Evolutionary conservation across 1,284 basidiomycete species (phyloP), one percentile per base, ranked within the genome.

Genomic region (Microbotryum saponariae): DNA sequence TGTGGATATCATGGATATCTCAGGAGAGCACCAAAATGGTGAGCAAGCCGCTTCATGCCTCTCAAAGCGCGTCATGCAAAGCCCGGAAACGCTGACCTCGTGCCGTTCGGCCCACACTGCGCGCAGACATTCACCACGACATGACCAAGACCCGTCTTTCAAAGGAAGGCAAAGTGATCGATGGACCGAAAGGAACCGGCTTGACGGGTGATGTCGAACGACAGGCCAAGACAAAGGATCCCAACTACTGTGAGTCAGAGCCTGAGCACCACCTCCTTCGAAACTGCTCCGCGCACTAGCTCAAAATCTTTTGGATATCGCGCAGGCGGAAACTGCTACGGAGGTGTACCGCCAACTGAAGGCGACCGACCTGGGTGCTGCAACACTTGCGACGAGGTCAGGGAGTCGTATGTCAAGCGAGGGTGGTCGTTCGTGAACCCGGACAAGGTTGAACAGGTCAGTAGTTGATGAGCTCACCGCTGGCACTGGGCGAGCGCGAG

Each of bases 1-100:
- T 74, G 77, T 98, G 59, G 96, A 98, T 76, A 85, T 98, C 58
- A 96, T 97, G 89, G 96, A 99, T 74, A 96, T 98, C 65, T 91
- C 88, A 61, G 96, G 96, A 31, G 94, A 97, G 78, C 85, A 88
- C 51, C 91, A 96, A 74, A 82, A 86, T 64, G 73, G 73, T 73
- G 6, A 25, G 62, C 44, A 18, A 27, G 20, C 3, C 45, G 5
- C 6, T 12, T 58, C 23, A 5, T 7, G n/a, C 51, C 18, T 49
- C 20, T 10, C 3, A 20, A 23, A 3, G 29, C 47, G 46, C 18
- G 49, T 27, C 20, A 25, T 16, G 16, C 16, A 4, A 33, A 7
- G 1, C 18, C 16, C 18, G 12, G 20, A 21, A 5, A 54, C 44
- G 9, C 21, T 27, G 4, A 23, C 21, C 21, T 5, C 53, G 25